Conservation (phyloP, 306 rosid species). For the Ochetophila trinervis region DNA sequence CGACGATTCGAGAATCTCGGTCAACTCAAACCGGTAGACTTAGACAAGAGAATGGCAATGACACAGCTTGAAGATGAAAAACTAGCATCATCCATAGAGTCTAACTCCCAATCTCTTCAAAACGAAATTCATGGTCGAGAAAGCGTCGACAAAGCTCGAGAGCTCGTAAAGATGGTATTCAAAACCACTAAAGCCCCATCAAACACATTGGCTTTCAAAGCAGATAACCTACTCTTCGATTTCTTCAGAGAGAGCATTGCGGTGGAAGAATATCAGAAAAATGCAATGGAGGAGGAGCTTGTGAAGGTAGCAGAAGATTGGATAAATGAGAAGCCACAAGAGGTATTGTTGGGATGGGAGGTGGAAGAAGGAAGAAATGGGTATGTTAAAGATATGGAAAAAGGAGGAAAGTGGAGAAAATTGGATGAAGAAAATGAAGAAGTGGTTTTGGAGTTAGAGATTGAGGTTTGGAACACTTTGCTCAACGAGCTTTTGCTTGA, state of each 20-base stretch:
- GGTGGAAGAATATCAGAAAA: conserved; percentile 12
- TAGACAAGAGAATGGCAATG: conserved; percentile 41
- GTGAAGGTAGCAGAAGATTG: conserved; percentile 51
- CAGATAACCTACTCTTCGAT: conserved; percentile 54
- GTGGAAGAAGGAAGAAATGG: conserved; percentile 31
- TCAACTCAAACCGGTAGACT: conserved; percentile 40
- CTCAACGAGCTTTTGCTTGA: conserved; percentile 51
- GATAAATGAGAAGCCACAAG: conserved; percentile 41
- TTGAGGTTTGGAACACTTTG: conserved; percentile 42
- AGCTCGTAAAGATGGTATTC: conserved; percentile 31
- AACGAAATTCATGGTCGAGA: neutral
- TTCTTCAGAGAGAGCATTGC: conserved; percentile 39
- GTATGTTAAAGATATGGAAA: conserved; percentile 57
- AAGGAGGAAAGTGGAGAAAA: conserved; percentile 40
- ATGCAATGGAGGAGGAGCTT: conserved; percentile 5
- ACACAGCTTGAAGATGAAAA: conserved; percentile 31
- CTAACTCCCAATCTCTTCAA: no score
- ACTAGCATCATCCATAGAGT: neutral
- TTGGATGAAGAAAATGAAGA: conserved; percentile 29
- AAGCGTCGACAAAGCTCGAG: conserved; percentile 23
- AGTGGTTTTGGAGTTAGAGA: conserved; percentile 41
- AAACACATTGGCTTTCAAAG: conserved; percentile 10
- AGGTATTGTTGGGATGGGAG: conserved; percentile 55
- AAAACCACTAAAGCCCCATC: conserved; percentile 2
- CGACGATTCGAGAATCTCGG: conserved; percentile 33